Percentiles rank a stretch among this genome's conserved stretches.
Evolutionary conservation across 257 asterid genomes (phyloP).

Genomic region (Nemophila menziesii): DNA sequence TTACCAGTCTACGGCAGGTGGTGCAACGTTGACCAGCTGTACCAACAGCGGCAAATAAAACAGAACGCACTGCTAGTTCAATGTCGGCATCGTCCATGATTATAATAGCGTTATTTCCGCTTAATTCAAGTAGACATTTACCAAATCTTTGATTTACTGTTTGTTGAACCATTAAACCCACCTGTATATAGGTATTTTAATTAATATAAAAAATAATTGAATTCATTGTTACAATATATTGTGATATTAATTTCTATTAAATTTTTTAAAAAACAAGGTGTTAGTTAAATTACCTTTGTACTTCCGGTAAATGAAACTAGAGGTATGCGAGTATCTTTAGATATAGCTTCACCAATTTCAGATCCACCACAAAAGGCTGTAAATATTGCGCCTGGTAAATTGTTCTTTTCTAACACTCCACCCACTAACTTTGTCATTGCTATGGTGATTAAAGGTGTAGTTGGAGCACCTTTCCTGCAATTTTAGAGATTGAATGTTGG

Average conservation of each 20-base stretch:
- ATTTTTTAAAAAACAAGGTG: not conserved
- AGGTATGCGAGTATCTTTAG: constrained; percentile 77
- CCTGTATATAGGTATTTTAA: constrained; percentile 32
- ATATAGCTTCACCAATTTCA: constrained; percentile 89
- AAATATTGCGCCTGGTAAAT: constrained; percentile 88
- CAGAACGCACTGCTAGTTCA: constrained; percentile 88
- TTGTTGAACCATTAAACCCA: constrained; percentile 88
- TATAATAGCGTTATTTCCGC: constrained; percentile 93
- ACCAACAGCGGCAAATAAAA: constrained; percentile 95
- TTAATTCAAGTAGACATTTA: constrained; percentile 81
- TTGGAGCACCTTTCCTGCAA: constrained; percentile 98
- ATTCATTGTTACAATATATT: too few relatives aligned
- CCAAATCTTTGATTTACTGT: constrained; percentile 82
- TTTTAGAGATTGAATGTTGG: constrained; percentile 3
- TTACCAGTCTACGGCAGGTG: constrained; percentile 98
- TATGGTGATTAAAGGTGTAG: constrained; percentile 83
- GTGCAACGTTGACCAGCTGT: constrained; percentile 99
- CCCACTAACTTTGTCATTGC: constrained; percentile 83
- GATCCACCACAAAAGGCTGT: constrained; percentile 94
- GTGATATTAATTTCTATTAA: too few relatives aligned
- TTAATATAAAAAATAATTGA: too few relatives aligned
- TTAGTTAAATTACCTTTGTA: constrained; percentile 48
- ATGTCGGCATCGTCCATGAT: constrained; percentile 93
- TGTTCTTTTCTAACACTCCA: constrained; percentile 80
- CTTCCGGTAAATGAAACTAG: constrained; percentile 94